Evolutionary conservation across 2,329 filamentous ascomycete species (phyloP).

Genomic region (Alternaria incomplexa): DNA sequence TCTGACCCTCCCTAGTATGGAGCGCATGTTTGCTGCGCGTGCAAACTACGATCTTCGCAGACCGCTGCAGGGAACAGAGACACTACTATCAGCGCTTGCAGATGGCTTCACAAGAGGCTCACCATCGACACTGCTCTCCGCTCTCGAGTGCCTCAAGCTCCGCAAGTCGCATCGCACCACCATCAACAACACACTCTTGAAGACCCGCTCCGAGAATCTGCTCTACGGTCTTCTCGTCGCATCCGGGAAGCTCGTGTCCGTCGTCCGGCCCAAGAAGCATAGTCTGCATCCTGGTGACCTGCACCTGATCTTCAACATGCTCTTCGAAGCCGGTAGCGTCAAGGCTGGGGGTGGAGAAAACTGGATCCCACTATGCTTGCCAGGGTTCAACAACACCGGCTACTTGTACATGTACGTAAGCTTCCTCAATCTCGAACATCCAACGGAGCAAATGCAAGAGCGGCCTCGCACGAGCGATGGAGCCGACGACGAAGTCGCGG

Average conservation of each 20-base stretch:
- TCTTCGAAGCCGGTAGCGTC: conserved; percentile 92
- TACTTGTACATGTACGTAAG: conserved; percentile 99
- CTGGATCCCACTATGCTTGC: conserved; percentile 95
- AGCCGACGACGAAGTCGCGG: conserved; percentile 76
- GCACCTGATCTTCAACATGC: conserved; percentile 98
- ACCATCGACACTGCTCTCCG: conserved; percentile 83
- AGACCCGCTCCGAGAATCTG: conserved; percentile 75
- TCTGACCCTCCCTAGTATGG: conserved; percentile 84
- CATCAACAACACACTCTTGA: conserved; percentile 88
- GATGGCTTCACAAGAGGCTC: conserved; percentile 96
- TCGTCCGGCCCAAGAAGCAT: conserved; percentile 91
- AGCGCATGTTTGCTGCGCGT: conserved; percentile 83
- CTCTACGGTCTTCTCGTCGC: conserved; percentile 94
- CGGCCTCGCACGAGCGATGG: conserved; percentile 44
- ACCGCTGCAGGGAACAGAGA: conserved; percentile 89
- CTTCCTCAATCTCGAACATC: conserved; percentile 73
- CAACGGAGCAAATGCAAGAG: conserved; percentile 52
- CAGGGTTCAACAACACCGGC: conserved; percentile 94
- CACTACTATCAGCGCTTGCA: conserved; percentile 85
- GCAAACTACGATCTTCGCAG: conserved; percentile 93
- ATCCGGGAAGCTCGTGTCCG: conserved; percentile 89
- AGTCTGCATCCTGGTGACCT: conserved; percentile 94
- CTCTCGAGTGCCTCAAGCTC: conserved; percentile 90
- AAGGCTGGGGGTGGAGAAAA: conserved; percentile 94
- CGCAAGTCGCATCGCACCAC: conserved; percentile 83